Percentiles rank a stretch among this genome's conserved stretches.
Conservation (phyloP, 106 monocot genomes). For the Apostasia shenzhenica region DNA sequence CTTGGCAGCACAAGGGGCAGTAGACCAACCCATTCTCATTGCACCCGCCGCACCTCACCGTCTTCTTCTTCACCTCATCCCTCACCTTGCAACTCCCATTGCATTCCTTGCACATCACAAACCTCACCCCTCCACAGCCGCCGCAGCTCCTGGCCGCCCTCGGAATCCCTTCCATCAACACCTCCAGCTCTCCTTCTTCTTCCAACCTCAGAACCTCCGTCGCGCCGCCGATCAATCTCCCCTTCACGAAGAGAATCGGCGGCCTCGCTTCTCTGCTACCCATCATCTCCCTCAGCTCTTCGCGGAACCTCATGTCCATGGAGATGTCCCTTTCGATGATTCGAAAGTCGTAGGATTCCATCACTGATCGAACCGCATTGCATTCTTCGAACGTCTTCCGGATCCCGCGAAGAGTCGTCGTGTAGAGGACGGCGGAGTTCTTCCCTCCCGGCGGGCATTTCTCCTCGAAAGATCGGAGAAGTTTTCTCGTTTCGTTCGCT, state of each 20-base stretch:
- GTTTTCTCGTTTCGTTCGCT: not conserved
- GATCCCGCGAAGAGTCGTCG: conserved; percentile 77
- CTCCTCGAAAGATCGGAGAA: conserved; percentile 37
- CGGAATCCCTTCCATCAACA: conserved; percentile 55
- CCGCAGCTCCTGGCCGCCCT: conserved; percentile 38
- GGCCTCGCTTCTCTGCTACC: conserved; percentile 39
- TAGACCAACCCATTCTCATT: conserved; percentile 92
- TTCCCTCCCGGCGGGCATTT: conserved; percentile 71
- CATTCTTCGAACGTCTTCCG: conserved; percentile 90
- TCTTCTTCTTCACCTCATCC: conserved; percentile 44
- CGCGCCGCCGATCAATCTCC: conserved; percentile 58
- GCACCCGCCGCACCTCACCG: conserved; percentile 64
- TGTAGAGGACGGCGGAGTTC: conserved; percentile 58
- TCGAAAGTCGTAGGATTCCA: conserved; percentile 52
- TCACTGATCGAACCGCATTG: conserved; percentile 45
- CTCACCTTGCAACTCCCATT: conserved; percentile 81
- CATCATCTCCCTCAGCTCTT: conserved; percentile 70
- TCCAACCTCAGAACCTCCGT: conserved; percentile 62
- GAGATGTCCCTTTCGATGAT: conserved; percentile 78
- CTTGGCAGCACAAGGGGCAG: conserved; percentile 63
- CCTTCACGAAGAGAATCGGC: conserved; percentile 68
- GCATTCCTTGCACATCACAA: conserved; percentile 80
- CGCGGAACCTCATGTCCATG: conserved; percentile 82
- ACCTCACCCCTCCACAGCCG: conserved; percentile 70
- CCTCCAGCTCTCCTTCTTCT: conserved; percentile 61